These are phyloP conservation scores for Colletotrichum caudatum DNA, from an alignment of 2,329 filamentous ascomycete species.

Conservation along the genomic window DNA sequence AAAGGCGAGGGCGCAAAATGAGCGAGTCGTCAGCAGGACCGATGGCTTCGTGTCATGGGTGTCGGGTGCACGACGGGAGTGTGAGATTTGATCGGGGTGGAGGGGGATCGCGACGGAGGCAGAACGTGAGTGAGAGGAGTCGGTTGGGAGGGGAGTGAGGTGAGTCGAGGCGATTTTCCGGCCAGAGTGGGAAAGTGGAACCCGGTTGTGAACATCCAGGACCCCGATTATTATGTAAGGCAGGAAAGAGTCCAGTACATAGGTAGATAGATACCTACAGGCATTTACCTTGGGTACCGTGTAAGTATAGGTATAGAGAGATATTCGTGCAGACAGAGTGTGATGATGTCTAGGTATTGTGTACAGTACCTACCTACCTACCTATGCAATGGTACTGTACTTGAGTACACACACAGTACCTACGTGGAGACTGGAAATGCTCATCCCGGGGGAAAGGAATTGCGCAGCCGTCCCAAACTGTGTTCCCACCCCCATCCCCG, in stretches of 20 bases:
- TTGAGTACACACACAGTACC: no score
- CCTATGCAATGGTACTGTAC: background rate
- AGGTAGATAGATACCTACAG: no score
- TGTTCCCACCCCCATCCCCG: constrained; percentile 3
- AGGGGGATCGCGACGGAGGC: constrained; percentile 32
- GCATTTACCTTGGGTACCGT: no score
- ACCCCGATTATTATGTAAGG: constrained; percentile 32
- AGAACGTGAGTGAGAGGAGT: constrained; percentile 15
- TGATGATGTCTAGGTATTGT: no score
- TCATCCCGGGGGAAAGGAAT: background rate
- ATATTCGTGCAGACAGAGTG: no score
- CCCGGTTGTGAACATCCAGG: constrained; percentile 14
- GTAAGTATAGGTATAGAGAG: no score
- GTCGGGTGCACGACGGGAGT: constrained; percentile 10
- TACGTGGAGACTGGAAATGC: no score
- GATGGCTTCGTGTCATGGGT: constrained; percentile 4
- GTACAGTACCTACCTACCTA: no score
- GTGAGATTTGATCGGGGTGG: background rate
- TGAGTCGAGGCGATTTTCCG: constrained; percentile 41
- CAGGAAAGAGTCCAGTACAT: background rate
- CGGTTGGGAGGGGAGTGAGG: constrained; percentile 25
- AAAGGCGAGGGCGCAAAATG: background rate
- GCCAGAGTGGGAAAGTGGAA: constrained; percentile 32
- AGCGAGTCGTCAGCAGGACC: background rate
- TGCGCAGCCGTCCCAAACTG: background rate